Evolutionary conservation across 768 basidiomycete genomes (phyloP).

Genomic region (Termitomyces sp.): DNA sequence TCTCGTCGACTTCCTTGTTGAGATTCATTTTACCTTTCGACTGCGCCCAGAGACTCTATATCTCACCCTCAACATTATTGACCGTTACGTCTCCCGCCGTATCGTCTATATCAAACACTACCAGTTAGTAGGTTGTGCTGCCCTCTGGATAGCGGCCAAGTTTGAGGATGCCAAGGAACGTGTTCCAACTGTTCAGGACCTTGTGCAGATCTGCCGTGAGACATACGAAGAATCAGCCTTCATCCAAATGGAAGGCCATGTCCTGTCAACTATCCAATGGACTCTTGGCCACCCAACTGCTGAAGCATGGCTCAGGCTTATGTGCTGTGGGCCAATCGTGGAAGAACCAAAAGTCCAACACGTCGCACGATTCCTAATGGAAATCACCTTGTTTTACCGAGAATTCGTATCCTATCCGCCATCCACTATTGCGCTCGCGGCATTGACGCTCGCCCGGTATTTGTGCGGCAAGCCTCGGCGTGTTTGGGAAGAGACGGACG

Average conservation of each 20-base stretch:
- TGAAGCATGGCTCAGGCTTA: slow-evolving; percentile 91
- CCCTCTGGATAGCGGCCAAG: slow-evolving; percentile 98
- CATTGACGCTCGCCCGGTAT: slow-evolving; percentile 84
- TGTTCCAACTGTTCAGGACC: slow-evolving; percentile 92
- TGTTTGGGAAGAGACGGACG: slow-evolving; percentile 80
- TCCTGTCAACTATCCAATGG: slow-evolving; percentile 96
- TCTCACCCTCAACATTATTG: slow-evolving; percentile 97
- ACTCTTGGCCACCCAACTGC: slow-evolving; percentile 95
- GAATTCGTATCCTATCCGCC: slow-evolving; percentile 88
- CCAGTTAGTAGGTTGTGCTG: slow-evolving; percentile 97
- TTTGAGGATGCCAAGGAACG: slow-evolving; percentile 99
- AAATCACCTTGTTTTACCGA: slow-evolving; percentile 96
- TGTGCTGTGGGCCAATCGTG: slow-evolving; percentile 68
- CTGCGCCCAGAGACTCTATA: slow-evolving; percentile 98
- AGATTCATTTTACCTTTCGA: slow-evolving; percentile 96
- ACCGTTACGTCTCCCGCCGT: slow-evolving; percentile 97
- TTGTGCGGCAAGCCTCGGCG: slow-evolving; percentile 79
- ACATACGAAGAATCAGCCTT: slow-evolving; percentile 98
- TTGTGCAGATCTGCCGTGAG: slow-evolving; percentile 92
- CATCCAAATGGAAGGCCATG: slow-evolving; percentile 98
- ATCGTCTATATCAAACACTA: slow-evolving; percentile 99
- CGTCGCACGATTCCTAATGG: slow-evolving; percentile 97
- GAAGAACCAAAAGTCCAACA: slow-evolving; percentile 93
- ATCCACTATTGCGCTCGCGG: slow-evolving; percentile 85
- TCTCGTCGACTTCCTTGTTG: slow-evolving; percentile 97